These are phyloP conservation scores for Globisporangium polare DNA, from an alignment of 352 stramenopile genomes.

Conservation along the genomic window DNA sequence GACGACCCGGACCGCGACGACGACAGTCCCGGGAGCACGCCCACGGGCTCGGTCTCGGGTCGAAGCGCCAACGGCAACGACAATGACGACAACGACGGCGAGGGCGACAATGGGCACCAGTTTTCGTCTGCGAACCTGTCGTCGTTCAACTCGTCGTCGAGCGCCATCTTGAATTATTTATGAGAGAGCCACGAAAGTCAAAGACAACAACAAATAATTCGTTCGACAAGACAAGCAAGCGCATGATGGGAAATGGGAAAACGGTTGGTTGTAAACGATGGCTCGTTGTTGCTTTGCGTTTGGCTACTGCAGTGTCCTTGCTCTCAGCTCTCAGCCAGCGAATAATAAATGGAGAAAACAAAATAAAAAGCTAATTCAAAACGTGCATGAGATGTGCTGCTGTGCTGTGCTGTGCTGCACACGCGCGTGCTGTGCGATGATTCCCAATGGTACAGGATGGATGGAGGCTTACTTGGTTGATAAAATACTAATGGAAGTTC, in stretches of 20 bases:
- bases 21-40: slow-evolving; percentile 32
- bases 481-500: slow-evolving; percentile 13
- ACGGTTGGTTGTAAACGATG: not conserved
- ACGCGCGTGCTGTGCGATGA: not conserved
- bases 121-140: not conserved
- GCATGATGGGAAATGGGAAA: too few species aligned
- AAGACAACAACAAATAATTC: slow-evolving; percentile 7
- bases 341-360: slow-evolving; percentile 1
- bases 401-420: not conserved
- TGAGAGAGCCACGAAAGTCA: slow-evolving; percentile 23
- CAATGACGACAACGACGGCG: slow-evolving; percentile 10
- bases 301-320: not conserved
- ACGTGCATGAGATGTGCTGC: not conserved
- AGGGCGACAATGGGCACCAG: slow-evolving; percentile 8
- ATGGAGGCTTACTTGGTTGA: not conserved
- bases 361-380: slow-evolving; percentile 4
- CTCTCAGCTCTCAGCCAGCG: not conserved
- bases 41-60: slow-evolving; percentile 14
- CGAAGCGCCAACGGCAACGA: slow-evolving; percentile 14
- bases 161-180: slow-evolving; percentile 66
- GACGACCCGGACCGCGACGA: slow-evolving; percentile 59
- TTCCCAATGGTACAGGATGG: not conserved
- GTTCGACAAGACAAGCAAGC: too few species aligned
- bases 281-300: not conserved
- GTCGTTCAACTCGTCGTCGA: slow-evolving; percentile 14